Evolutionary conservation across 2,329 filamentous ascomycete species (phyloP), one percentile per base, ranked within the genome.

Genomic region (Fusarium oligoseptatum): DNA sequence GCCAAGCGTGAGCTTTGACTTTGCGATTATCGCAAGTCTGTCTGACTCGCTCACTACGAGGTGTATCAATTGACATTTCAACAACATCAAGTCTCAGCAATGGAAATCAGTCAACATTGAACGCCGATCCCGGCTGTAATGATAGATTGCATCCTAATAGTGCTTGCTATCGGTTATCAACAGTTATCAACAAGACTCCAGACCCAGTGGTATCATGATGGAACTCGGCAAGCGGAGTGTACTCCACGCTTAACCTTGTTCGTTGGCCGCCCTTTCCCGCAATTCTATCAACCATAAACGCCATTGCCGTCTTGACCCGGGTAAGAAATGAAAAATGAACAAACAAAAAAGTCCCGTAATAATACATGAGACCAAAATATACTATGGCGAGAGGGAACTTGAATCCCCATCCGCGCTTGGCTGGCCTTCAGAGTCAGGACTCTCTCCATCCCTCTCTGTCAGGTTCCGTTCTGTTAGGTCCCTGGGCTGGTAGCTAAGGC

Each of bases 401-500:
- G 80, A 81, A 39, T 81, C 82, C 60, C 78, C 82, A 36, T 81
- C 82, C 32, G 79, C 79, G 64, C 81, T 84, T 66, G 76, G 77
- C 45, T 79, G 81, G 57, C 79, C 74, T 60, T 80, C 80, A 41
- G 81, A 80, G 32, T 77, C 77, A 32, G 73, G 71, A 62, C 74
- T 81, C 6, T 81, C 80, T 17, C 75, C 75, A 24, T 80, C 81
- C 64, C 77, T 74, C 41, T 74, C 73, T 29, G 61, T 60, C 15
- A 68, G 67, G 67, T 82, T 78, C 66, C 77, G 29, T 34, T 76
- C 73, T 29, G 61, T 60, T 22, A 68, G 67, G 67, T 82, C 78
- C 66, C 77, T 79, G 39, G 80, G 77, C 37, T 83, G 80, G 77
- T 81, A 83, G 11, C 80, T 86, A 37, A 91, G 82, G 56, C 87